Evolutionary conservation across 78 protist genomes (phyloP).

Genomic region (Bodo saltans): DNA sequence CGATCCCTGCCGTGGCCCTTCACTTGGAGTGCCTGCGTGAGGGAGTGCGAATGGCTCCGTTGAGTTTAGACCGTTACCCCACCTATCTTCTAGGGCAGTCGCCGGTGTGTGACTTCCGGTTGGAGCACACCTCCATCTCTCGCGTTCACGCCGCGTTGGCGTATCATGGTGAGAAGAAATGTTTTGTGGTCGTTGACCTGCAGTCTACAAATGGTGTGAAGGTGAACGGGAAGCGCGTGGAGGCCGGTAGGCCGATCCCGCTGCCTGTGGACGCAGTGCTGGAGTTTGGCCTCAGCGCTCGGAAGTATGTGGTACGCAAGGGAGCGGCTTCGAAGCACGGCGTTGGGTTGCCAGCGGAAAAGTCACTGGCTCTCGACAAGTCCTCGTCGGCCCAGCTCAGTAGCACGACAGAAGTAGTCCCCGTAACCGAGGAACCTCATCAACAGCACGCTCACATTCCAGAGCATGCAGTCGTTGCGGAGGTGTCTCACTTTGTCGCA

Average conservation of each 20-base stretch:
- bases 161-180: neutral
- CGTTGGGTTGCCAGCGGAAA: neutral
- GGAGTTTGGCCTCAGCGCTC: neutral
- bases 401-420: neutral
- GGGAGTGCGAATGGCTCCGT: no score
- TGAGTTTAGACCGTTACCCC: no score
- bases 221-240: neutral
- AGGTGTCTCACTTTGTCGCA: no score
- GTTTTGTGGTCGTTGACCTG: neutral
- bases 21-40: no score
- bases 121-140: neutral
- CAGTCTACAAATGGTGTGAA: neutral
- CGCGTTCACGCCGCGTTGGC: constrained; percentile 18
- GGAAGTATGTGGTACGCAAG: neutral
- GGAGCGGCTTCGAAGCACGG: neutral
- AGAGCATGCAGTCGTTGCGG: no score
- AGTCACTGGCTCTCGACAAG: neutral
- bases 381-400: neutral
- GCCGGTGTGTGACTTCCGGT: constrained; percentile 4
- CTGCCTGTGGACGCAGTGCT: neutral
- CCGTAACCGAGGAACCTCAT: no score
- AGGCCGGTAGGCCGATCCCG: neutral
- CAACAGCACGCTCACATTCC: no score
- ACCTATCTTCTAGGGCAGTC: no score
- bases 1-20: no score